These are phyloP conservation scores for Gracilaria domingensis DNA, from an alignment of 23 red algal genomes.

Conservation along the genomic window DNA sequence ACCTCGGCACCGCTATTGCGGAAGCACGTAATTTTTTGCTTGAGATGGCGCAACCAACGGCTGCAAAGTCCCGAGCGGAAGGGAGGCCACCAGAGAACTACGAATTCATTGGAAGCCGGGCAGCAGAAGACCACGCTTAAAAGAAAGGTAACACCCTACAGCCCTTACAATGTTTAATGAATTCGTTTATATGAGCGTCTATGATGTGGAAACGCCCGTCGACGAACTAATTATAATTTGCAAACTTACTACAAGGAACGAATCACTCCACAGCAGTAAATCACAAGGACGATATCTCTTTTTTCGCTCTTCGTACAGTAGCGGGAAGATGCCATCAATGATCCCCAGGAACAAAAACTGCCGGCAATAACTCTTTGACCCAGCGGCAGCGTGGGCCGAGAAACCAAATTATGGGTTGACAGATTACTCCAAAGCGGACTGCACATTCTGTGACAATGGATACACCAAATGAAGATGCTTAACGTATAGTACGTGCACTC, in stretches of 20 bases:
- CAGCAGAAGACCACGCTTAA: neutral
- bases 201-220: neutral
- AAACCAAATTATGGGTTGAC: neutral
- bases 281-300: neutral
- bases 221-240: neutral
- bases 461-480: neutral
- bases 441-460: neutral
- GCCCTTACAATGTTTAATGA: neutral
- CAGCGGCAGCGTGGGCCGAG: neutral
- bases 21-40: constrained; percentile 70
- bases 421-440: neutral
- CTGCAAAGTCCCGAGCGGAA: constrained; percentile 18
- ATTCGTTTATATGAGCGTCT: neutral
- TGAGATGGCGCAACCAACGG: constrained; percentile 90
- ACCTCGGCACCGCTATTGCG: constrained; percentile 77
- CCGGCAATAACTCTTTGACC: neutral
- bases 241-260: neutral
- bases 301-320: neutral
- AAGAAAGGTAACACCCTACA: neutral
- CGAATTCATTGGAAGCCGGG: neutral
- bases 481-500: neutral
- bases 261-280: neutral
- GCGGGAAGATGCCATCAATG: neutral
- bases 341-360: neutral
- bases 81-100: neutral